Percentiles rank a stretch among this genome's conserved stretches.
These are phyloP conservation scores for Aspergillus avenaceus DNA, from an alignment of 495 filamentous ascomycete genomes.

Conservation along the genomic window DNA sequence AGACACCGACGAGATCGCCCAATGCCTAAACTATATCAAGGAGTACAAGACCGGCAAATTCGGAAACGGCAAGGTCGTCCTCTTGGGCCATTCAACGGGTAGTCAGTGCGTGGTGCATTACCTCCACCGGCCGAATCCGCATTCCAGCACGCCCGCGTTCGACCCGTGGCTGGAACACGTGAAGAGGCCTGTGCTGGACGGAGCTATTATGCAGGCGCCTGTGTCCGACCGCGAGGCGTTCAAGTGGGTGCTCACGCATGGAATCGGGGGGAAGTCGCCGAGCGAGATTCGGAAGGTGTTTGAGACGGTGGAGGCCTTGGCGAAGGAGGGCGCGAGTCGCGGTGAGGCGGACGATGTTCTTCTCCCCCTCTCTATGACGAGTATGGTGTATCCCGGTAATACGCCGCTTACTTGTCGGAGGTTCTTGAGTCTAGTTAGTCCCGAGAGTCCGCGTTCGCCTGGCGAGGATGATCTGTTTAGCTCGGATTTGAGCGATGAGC, in stretches of 20 bases:
- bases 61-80: slow-evolving; percentile 55
- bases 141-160: slow-evolving; percentile 25
- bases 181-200: slow-evolving; percentile 52
- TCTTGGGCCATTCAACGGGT: slow-evolving; percentile 84
- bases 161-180: slow-evolving; percentile 27
- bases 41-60: slow-evolving; percentile 34
- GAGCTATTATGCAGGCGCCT: slow-evolving; percentile 77
- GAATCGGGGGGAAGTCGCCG: slow-evolving; percentile 28
- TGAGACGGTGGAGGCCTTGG: slow-evolving; percentile 23
- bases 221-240: slow-evolving; percentile 76
- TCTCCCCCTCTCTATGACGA: slow-evolving; percentile 30
- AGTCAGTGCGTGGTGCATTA: slow-evolving; percentile 84
- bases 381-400: slow-evolving; percentile 30
- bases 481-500: slow-evolving; percentile 61
- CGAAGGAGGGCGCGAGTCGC: slow-evolving; percentile 18
- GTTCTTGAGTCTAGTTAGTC: slow-evolving; percentile 61
- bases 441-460: slow-evolving; percentile 41
- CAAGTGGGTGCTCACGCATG: slow-evolving; percentile 28
- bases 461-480: slow-evolving; percentile 88
- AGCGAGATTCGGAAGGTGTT: slow-evolving; percentile 24
- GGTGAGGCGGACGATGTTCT: slow-evolving; percentile 24
- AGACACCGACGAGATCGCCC: slow-evolving; percentile 71
- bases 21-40: slow-evolving; percentile 67
- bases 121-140: slow-evolving; percentile 37
- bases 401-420: slow-evolving; percentile 60